Conservation (phyloP, 2,329 filamentous ascomycete species). For the Pseudogymnoascus sp. region DNA sequence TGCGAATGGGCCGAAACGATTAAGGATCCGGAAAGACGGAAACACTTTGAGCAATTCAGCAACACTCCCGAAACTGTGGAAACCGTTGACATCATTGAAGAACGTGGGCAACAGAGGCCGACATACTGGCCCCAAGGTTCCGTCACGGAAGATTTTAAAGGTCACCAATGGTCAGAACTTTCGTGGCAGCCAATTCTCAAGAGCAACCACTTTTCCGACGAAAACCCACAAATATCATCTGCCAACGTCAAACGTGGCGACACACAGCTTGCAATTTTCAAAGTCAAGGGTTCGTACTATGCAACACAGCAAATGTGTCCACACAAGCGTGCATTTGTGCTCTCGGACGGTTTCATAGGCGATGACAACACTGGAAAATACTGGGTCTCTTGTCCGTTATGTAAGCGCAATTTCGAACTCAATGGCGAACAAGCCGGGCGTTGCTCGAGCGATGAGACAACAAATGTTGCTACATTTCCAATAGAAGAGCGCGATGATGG, state of each 20-base stretch:
- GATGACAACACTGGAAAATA: constrained; percentile 47
- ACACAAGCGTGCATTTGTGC: constrained; percentile 83
- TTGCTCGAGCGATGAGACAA: constrained; percentile 64
- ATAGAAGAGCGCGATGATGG: constrained; percentile 69
- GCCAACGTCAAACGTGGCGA: constrained; percentile 78
- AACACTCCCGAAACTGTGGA: constrained; percentile 69
- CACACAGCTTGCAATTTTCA: constrained; percentile 82
- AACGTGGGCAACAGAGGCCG: constrained; percentile 66
- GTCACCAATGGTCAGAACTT: constrained; percentile 55
- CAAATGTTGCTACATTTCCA: constrained; percentile 77
- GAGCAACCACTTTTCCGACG: constrained; percentile 59
- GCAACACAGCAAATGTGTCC: constrained; percentile 92
- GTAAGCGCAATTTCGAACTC: constrained; percentile 85
- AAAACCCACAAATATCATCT: constrained; percentile 63
- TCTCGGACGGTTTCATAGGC: constrained; percentile 77
- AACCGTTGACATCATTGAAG: constrained; percentile 61
- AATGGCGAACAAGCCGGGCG: constrained; percentile 55
- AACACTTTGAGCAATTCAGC: constrained; percentile 72
- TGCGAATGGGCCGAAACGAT: constrained; percentile 88
- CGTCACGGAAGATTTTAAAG: constrained; percentile 64
- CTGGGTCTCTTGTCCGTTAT: constrained; percentile 82
- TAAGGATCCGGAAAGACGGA: constrained; percentile 56
- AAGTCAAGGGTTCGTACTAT: constrained; percentile 71
- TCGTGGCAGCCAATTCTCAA: constrained; percentile 76
- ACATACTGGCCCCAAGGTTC: constrained; percentile 68